These are phyloP conservation scores for Posidonia australis DNA, from an alignment of 106 monocot species.

Conservation along the genomic window DNA sequence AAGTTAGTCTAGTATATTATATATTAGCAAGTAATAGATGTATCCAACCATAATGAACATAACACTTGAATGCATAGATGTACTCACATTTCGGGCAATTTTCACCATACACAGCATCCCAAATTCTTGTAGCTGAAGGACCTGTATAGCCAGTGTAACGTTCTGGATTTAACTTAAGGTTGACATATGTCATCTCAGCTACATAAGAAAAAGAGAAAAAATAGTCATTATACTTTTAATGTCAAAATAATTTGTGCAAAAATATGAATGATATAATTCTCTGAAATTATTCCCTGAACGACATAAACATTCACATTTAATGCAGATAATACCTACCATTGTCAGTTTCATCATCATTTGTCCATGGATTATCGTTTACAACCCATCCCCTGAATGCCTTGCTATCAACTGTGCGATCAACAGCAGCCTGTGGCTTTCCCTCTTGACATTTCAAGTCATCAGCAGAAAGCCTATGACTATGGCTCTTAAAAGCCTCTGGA, in stretches of 20 bases:
- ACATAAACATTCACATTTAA: neutral
- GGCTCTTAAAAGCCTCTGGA: slow-evolving; percentile 80
- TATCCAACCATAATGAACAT: neutral
- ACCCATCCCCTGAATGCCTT: slow-evolving; percentile 81
- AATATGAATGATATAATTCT: neutral
- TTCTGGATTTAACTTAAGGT: slow-evolving; percentile 91
- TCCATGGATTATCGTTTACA: slow-evolving; percentile 93
- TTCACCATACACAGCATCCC: slow-evolving; percentile 88
- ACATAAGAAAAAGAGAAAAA: slow-evolving; percentile 18
- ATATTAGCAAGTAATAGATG: neutral
- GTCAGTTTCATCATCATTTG: slow-evolving; percentile 91
- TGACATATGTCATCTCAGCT: slow-evolving; percentile 98
- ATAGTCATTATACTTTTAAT: neutral
- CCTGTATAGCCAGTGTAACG: slow-evolving; percentile 87
- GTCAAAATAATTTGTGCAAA: neutral
- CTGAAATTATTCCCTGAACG: neutral
- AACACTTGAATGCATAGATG: neutral
- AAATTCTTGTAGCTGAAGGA: slow-evolving; percentile 71
- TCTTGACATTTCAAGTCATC: slow-evolving; percentile 73
- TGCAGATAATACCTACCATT: slow-evolving; percentile 34
- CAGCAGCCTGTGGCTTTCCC: slow-evolving; percentile 71
- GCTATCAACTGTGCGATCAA: slow-evolving; percentile 73
- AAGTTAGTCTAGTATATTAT: no score
- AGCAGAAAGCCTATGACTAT: slow-evolving; percentile 27
- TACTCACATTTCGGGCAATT: slow-evolving; percentile 89